Percentiles rank a stretch among this genome's conserved stretches.
These are phyloP conservation scores for Plasmodium cynomolgi DNA, from an alignment of 169 alveolate genomes.

Conservation along the genomic window DNA sequence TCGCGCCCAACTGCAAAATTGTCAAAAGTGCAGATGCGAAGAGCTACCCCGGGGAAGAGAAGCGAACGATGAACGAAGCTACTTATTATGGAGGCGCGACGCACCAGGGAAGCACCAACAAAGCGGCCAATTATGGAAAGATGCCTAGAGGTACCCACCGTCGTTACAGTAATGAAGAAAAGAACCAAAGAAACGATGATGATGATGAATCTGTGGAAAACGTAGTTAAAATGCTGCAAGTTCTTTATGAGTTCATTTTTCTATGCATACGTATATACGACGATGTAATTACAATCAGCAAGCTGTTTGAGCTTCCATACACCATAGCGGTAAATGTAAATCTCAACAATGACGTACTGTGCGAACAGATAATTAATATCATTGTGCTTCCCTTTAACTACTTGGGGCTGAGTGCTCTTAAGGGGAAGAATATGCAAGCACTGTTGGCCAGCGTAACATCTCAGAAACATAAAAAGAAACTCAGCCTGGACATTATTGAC, in stretches of 20 bases:
- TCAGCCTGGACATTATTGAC: conserved; percentile 49
- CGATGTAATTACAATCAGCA: conserved; percentile 19
- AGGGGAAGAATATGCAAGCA: conserved; percentile 32
- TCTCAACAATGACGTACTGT: conserved; percentile 12
- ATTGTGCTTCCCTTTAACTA: conserved; percentile 56
- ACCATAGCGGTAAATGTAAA: conserved; percentile 30
- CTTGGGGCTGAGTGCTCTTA: conserved; percentile 45
- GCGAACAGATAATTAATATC: conserved; percentile 44
- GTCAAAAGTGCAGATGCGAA: background rate
- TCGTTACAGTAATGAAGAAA: background rate
- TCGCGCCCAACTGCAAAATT: background rate
- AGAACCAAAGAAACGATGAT: background rate
- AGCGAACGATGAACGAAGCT: background rate
- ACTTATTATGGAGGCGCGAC: background rate
- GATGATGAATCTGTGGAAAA: conserved; percentile 9
- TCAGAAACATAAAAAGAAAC: conserved; percentile 53
- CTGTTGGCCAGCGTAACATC: conserved; percentile 14
- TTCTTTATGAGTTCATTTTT: conserved; percentile 54
- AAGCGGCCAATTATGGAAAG: background rate
- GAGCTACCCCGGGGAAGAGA: background rate
- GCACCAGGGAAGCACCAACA: background rate
- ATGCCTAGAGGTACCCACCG: background rate
- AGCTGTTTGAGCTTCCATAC: conserved; percentile 41
- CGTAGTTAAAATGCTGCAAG: conserved; percentile 64
- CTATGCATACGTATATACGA: conserved; percentile 62